Percentiles rank a stretch among this genome's conserved stretches.
Evolutionary conservation across 768 basidiomycete genomes (phyloP).

Genomic region (Pluteus cervinus): DNA sequence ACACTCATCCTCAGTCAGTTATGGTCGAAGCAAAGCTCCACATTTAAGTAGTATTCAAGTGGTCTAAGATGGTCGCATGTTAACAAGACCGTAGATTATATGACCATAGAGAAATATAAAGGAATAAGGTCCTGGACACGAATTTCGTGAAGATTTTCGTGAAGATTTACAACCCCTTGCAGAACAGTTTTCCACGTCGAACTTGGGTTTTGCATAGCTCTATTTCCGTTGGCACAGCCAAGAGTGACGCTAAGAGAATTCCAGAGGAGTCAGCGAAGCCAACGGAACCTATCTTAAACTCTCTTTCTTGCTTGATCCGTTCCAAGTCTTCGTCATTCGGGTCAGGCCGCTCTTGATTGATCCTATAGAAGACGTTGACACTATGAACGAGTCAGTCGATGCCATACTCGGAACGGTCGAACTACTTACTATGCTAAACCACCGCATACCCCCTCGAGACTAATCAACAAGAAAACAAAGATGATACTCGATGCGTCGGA

Average conservation of each 20-base stretch:
- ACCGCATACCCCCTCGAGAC: constrained; percentile 88
- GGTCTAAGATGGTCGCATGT: too few relatives aligned
- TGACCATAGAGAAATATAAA: background rate
- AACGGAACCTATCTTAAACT: constrained; percentile 88
- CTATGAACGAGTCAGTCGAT: constrained; percentile 27
- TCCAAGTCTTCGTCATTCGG: constrained; percentile 43
- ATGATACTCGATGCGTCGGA: constrained; percentile 42
- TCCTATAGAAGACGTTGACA: constrained; percentile 81
- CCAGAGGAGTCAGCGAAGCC: constrained; percentile 82
- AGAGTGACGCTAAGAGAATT: constrained; percentile 55
- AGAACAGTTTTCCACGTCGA: constrained; percentile 62
- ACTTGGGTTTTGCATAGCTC: constrained; percentile 72
- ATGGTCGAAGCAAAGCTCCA: too few relatives aligned
- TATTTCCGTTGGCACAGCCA: constrained; percentile 73
- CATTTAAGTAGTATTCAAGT: too few relatives aligned
- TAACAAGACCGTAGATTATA: too few relatives aligned
- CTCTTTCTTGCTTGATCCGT: constrained; percentile 66
- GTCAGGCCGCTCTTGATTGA: constrained; percentile 67
- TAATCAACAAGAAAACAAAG: constrained; percentile 71
- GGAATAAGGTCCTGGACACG: constrained; percentile 1
- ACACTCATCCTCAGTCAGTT: too few relatives aligned
- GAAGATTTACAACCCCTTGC: constrained; percentile 46
- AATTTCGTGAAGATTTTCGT: background rate
- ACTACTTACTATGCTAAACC: constrained; percentile 81
- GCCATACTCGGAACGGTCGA: constrained; percentile 10